phyloP scores from a whole-genome alignment of 257 asterid genomes.

The Leonotis leonurus region DNA sequence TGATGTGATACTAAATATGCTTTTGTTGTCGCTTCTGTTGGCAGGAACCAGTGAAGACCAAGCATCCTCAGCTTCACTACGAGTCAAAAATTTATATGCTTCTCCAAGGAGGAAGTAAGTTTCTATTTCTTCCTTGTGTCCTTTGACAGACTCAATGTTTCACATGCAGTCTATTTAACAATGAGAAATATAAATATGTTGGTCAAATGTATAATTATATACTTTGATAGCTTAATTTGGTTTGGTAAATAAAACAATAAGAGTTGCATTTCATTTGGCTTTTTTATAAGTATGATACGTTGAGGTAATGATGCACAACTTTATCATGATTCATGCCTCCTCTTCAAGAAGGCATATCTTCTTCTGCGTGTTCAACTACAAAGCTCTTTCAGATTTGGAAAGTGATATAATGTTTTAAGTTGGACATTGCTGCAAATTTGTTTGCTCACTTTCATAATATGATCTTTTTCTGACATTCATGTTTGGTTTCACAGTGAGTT shows the following conservation, averaged over 20 bases:
- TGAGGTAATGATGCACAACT: constrained; percentile 7
- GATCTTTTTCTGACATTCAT: background rate
- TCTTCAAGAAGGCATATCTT: background rate
- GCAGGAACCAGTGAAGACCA: constrained; percentile 85
- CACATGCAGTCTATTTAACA: background rate
- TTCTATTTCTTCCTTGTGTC: constrained; percentile 16
- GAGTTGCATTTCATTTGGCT: background rate
- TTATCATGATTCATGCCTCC: background rate
- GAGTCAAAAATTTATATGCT: constrained; percentile 85
- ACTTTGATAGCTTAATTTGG: background rate
- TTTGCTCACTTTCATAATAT: background rate
- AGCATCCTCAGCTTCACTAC: constrained; percentile 95
- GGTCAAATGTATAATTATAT: background rate
- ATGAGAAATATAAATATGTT: background rate
- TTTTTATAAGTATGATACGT: background rate
- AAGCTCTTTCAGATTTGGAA: background rate
- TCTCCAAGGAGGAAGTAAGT: constrained; percentile 96
- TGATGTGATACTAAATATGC: background rate
- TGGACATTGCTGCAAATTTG: constrained; percentile 12
- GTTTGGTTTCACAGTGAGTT: background rate
- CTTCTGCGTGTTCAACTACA: background rate
- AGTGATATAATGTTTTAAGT: background rate
- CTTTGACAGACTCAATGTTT: background rate
- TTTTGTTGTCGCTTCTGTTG: constrained; percentile 8
- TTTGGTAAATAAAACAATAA: background rate